Conservation (phyloP, 306 rosid genomes). For the Casuarina glauca region DNA sequence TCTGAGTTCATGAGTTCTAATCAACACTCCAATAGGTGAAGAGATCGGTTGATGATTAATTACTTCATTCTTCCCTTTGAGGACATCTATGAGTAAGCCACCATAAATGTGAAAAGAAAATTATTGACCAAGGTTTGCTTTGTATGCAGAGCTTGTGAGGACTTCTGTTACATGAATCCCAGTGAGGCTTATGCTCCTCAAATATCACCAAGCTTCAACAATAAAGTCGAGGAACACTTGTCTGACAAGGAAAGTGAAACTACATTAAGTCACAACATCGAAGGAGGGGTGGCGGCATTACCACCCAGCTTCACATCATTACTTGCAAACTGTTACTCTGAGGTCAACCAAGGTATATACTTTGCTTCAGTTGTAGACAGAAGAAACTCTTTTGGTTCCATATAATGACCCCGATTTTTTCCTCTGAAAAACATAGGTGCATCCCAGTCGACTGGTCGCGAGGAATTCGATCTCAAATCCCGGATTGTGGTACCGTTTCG, state of each 20-base stretch:
- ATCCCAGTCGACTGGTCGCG: conserved; percentile 40
- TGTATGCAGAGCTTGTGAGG: conserved; percentile 55
- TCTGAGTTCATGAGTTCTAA: conserved; percentile 65
- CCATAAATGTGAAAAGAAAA: conserved; percentile 20
- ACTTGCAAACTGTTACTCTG: conserved; percentile 45
- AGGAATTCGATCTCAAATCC: conserved; percentile 57
- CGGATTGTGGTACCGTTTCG: conserved; percentile 61
- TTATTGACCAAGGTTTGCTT: conserved; percentile 23
- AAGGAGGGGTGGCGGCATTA: conserved; percentile 48
- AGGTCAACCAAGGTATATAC: conserved; percentile 49
- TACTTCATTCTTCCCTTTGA: conserved; percentile 12
- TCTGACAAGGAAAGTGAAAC: conserved; percentile 36
- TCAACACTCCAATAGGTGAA: conserved; percentile 46
- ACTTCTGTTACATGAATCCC: conserved; percentile 44
- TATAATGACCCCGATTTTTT: conserved; percentile 24
- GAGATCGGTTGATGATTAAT: conserved; percentile 5
- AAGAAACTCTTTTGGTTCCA: conserved; percentile 20
- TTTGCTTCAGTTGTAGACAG: conserved; percentile 1
- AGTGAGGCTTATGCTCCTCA: conserved; percentile 51
- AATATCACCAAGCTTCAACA: conserved; percentile 42
- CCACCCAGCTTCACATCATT: conserved; percentile 84
- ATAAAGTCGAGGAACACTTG: conserved; percentile 37
- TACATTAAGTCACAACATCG: conserved; percentile 32
- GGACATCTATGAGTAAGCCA: conserved; percentile 6
- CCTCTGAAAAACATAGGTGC: conserved; percentile 39